These are phyloP conservation scores for Pseudocercospora crystallina DNA, from an alignment of 2,329 filamentous ascomycete genomes.

Conservation along the genomic window DNA sequence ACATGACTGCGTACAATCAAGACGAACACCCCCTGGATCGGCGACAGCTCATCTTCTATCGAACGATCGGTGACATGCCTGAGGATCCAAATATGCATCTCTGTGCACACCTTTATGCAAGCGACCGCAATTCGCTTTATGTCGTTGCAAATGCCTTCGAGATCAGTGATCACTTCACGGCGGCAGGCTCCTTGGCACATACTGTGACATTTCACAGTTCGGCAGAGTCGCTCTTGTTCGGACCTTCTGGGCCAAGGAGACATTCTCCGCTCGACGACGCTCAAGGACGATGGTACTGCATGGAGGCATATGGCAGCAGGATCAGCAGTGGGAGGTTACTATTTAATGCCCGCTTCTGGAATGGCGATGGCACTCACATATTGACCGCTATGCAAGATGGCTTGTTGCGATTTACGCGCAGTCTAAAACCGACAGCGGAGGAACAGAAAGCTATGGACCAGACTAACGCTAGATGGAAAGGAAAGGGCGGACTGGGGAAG, in stretches of 20 bases:
- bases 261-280: slow-evolving; percentile 32
- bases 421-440: slow-evolving; percentile 12
- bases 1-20: slow-evolving; percentile 53
- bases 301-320: slow-evolving; percentile 50
- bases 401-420: slow-evolving; percentile 37
- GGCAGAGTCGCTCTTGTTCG: slow-evolving; percentile 42
- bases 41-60: slow-evolving; percentile 48
- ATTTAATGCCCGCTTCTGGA: slow-evolving; percentile 50
- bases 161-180: slow-evolving; percentile 39
- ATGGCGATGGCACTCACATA: slow-evolving; percentile 43
- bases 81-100: slow-evolving; percentile 54
- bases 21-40: slow-evolving; percentile 37
- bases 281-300: slow-evolving; percentile 47
- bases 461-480: neutral
- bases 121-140: slow-evolving; percentile 56
- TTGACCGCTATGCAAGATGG: slow-evolving; percentile 53
- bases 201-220: slow-evolving; percentile 51
- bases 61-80: slow-evolving; percentile 41
- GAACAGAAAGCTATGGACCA: slow-evolving; percentile 7
- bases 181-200: slow-evolving; percentile 50
- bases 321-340: slow-evolving; percentile 47
- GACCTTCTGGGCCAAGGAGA: neutral
- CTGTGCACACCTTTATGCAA: slow-evolving; percentile 58
- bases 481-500: slow-evolving; percentile 5
- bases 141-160: slow-evolving; percentile 53